Conservation (phyloP, 352 stramenopile genomes). For the Pythium aphanidermatum region DNA sequence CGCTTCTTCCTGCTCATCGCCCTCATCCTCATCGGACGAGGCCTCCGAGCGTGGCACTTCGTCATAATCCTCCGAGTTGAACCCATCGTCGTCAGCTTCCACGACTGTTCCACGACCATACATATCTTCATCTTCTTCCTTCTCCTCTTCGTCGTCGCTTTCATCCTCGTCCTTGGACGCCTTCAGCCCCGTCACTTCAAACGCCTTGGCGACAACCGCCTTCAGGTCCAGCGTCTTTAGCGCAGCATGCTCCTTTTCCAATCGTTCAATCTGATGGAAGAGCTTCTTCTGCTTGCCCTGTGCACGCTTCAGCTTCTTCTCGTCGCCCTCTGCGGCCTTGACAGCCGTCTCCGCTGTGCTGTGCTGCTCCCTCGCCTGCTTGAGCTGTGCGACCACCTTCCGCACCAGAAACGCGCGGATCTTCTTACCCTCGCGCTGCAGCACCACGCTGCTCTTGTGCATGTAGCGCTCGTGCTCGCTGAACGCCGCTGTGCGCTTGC, state of each 20-base stretch:
- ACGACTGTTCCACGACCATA: neutral
- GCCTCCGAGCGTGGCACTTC: slow-evolving; percentile 3
- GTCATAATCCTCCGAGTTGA: slow-evolving; percentile 40
- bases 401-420: slow-evolving; percentile 56
- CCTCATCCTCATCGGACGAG: slow-evolving; percentile 4
- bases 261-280: slow-evolving; percentile 27
- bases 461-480: slow-evolving; percentile 57
- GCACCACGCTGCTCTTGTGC: slow-evolving; percentile 61
- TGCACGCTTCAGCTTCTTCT: slow-evolving; percentile 24
- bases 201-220: slow-evolving; percentile 33
- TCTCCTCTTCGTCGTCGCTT: slow-evolving; percentile 13
- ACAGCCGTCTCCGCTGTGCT: neutral
- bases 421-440: slow-evolving; percentile 77
- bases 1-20: slow-evolving; percentile 1
- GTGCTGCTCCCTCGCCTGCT: slow-evolving; percentile 42
- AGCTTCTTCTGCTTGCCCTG: slow-evolving; percentile 36
- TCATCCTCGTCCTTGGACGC: slow-evolving; percentile 16
- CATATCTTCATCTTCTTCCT: slow-evolving; percentile 18
- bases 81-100: slow-evolving; percentile 29
- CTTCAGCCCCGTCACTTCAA: slow-evolving; percentile 39
- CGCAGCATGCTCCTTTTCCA: slow-evolving; percentile 48
- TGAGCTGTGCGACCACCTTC: slow-evolving; percentile 68
- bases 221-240: slow-evolving; percentile 57
- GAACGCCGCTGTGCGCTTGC: slow-evolving; percentile 41
- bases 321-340: slow-evolving; percentile 2